These are phyloP conservation scores for Rubia balearica DNA, from an alignment of 305 asterid species.

Conservation along the genomic window DNA sequence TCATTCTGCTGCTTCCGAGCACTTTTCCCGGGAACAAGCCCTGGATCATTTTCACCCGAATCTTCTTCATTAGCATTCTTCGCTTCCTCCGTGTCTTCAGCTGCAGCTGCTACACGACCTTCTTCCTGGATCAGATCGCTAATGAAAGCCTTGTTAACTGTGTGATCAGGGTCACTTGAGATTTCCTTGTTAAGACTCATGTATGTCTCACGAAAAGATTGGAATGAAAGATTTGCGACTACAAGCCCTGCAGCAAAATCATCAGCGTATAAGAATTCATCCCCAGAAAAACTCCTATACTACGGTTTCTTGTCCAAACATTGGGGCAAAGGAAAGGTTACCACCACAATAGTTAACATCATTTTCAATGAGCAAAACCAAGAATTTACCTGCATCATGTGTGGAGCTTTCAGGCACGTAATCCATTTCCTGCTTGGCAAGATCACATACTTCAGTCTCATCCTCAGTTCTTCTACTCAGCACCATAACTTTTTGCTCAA, in stretches of 20 bases:
- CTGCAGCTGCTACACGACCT: conserved; percentile 20
- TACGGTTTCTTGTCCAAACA: background rate
- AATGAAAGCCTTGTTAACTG: conserved; percentile 14
- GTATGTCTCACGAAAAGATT: conserved; percentile 11
- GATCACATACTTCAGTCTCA: conserved; percentile 21
- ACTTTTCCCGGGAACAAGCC: conserved; percentile 18
- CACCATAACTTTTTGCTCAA: conserved; percentile 19
- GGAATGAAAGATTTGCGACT: conserved; percentile 14
- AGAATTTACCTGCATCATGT: conserved; percentile 30
- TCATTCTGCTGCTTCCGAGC: conserved; percentile 16
- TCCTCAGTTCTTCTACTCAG: conserved; percentile 19
- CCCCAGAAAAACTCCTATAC: background rate
- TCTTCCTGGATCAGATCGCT: conserved; percentile 15
- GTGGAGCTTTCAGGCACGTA: conserved; percentile 27
- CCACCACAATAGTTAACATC: background rate
- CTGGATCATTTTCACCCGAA: conserved; percentile 44
- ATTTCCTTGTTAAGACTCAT: conserved; percentile 19
- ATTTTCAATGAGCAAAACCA: background rate
- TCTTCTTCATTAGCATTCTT: conserved; percentile 26
- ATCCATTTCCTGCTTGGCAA: conserved; percentile 15
- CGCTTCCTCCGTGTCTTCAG: conserved; percentile 29
- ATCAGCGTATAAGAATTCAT: conserved; percentile 11
- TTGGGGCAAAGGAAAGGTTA: background rate
- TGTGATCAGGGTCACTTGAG: conserved; percentile 10
- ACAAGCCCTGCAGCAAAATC: conserved; percentile 29